A percentile compares a stretch with the other conserved stretches of the same genome.
phyloP scores from a whole-genome alignment of 345 rosid genomes.

The Acer campestre region DNA sequence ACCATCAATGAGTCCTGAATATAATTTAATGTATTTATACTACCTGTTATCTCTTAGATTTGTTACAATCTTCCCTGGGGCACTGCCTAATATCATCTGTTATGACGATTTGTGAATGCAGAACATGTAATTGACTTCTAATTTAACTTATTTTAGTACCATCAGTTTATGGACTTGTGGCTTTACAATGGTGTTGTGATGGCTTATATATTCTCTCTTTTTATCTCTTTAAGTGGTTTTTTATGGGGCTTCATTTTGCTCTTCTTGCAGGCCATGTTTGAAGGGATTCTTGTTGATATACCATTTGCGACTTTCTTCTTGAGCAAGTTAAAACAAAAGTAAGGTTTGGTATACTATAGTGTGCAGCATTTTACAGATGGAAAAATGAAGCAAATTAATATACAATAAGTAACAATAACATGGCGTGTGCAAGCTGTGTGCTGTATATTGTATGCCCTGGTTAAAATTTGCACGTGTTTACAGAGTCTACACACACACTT shows the following conservation, averaged over 20 bases:
- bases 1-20: neutral
- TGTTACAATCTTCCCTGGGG: neutral
- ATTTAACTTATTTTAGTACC: neutral
- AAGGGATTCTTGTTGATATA: conserved; percentile 97
- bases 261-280: conserved; percentile 90
- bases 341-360: conserved; percentile 29
- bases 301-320: conserved; percentile 99
- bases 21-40: neutral
- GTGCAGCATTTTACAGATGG: neutral
- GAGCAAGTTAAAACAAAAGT: conserved; percentile 98
- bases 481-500: too few species aligned
- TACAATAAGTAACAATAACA: neutral
- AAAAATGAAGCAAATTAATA: neutral
- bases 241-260: conserved; percentile 15
- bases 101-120: neutral
- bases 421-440: neutral
- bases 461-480: neutral
- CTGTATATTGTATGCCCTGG: neutral
- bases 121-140: neutral
- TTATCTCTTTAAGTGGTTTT: conserved; percentile 18
- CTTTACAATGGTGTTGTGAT: neutral
- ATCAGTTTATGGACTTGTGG: neutral
- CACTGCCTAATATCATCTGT: neutral
- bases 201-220: conserved; percentile 1
- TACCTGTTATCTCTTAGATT: neutral